These are phyloP conservation scores for Strobilomyces echinocephalus DNA, from an alignment of 768 basidiomycete genomes.

Conservation along the genomic window DNA sequence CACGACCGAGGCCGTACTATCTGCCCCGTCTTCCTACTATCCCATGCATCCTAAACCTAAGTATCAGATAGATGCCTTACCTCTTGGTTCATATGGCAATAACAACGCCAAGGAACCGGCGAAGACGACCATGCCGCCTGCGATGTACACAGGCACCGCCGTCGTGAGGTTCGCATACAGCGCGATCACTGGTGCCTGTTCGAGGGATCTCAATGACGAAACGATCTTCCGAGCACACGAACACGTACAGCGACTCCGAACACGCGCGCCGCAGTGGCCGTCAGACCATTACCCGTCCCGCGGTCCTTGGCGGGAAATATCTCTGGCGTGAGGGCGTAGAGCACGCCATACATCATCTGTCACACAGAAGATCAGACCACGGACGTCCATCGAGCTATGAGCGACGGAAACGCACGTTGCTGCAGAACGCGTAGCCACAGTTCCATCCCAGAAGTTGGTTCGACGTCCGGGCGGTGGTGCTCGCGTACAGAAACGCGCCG, in stretches of 20 bases:
- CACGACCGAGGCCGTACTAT: too few species aligned
- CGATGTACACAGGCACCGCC: constrained; percentile 67
- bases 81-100: constrained; percentile 70
- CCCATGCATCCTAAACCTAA: background rate
- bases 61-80: constrained; percentile 59
- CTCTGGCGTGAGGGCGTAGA: constrained; percentile 68
- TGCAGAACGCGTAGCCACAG: constrained; percentile 65
- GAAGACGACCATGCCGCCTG: constrained; percentile 58
- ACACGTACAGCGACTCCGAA: constrained; percentile 61
- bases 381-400: too few species aligned
- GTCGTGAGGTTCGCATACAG: constrained; percentile 61
- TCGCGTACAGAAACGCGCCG: constrained; percentile 68
- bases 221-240: background rate
- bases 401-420: constrained; percentile 40
- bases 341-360: constrained; percentile 70
- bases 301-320: constrained; percentile 69
- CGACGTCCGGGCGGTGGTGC: constrained; percentile 68
- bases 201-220: background rate
- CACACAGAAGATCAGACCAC: background rate
- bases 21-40: too few species aligned
- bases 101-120: constrained; percentile 57
- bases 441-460: constrained; percentile 74
- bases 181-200: constrained; percentile 67
- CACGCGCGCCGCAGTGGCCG: constrained; percentile 53
- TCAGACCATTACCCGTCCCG: constrained; percentile 67